A percentile compares a stretch with the other conserved stretches of the same genome.
Evolutionary conservation across 139 green algal genomes (phyloP).

Genomic region (Coccomyxa sp.): DNA sequence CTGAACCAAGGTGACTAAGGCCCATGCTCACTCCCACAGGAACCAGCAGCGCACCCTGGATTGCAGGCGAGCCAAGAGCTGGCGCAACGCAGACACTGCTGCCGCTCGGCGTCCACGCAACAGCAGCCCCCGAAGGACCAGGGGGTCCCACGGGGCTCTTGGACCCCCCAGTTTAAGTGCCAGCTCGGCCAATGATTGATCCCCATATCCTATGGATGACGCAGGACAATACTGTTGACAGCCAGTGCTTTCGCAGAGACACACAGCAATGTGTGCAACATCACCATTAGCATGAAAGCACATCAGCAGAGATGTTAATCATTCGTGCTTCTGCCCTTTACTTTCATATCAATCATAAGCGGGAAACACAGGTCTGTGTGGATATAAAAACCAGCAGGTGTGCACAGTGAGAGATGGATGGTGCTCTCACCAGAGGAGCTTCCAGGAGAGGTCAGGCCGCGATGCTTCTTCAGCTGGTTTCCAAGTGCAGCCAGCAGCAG

Average conservation of each 20-base stretch:
- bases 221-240: neutral
- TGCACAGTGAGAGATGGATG: too few species aligned
- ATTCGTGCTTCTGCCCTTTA: neutral
- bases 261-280: neutral
- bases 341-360: too few species aligned
- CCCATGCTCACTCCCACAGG: too few species aligned
- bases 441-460: neutral
- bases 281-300: neutral
- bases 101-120: constrained; percentile 20
- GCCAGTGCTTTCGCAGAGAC: neutral
- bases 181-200: neutral
- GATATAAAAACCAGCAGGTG: too few species aligned
- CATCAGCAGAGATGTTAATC: neutral
- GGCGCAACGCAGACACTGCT: constrained; percentile 19
- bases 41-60: too few species aligned
- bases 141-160: constrained; percentile 34
- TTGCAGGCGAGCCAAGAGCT: constrained; percentile 24
- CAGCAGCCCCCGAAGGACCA: constrained; percentile 20
- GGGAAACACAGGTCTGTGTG: too few species aligned
- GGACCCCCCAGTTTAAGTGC: neutral
- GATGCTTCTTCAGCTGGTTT: neutral
- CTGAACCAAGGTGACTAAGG: too few species aligned
- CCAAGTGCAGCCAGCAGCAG: neutral
- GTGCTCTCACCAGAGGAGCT: too few species aligned
- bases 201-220: neutral